Base-by-base conservation (phyloP, 768 basidiomycete genomes). In the Dacryopinax spathularia region DNA sequence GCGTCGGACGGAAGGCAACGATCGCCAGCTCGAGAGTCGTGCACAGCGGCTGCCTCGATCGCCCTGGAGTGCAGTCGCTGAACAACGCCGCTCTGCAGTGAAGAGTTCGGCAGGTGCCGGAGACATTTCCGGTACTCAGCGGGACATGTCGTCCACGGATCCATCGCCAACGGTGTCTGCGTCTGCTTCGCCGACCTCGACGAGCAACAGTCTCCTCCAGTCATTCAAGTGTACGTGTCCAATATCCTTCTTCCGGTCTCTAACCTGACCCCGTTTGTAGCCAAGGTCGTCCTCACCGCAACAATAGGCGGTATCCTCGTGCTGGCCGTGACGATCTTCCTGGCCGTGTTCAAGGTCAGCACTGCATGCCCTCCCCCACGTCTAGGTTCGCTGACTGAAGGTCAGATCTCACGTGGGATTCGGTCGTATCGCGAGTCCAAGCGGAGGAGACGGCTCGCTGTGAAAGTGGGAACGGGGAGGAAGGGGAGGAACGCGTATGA, bases 401-500 rank as follows among this genome's bases (percentile, higher is more conserved):
- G 7, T 29, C 48, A 56, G 48, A 56, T 56, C 5, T 56, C 48
- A 13, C 48, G 48, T 31, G 48, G 48, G 18, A 56, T 56, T 29
- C 48, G 48, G 5, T 56, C 48, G 7, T 56, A 56, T 29, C 48
- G 48, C 10, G 48, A 56, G 31, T 56, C 48, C 9, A 56, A 56
- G 29, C 12, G 48, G 20, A 22, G 48, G 31, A 3, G 48, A 27
- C 3, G 48, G 29, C 48, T 56, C 3, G 29, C 29, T 5, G 29
- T 56, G 25, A 25, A 56, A 29, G 48, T 31, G 9, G 48, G 48
- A 29, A 25, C 48, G 3, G 48, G 48, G 18, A 56, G 48, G 29
- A 56, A 56, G 48, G 48, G 48, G 5, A 56, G 48, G 48, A 56
- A 56, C 20, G 48, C 48, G 9, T 56, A 56, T 29, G 48, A 56